These are phyloP conservation scores for Myxozyma geophila DNA, from an alignment of 805 yeast species.

Conservation along the genomic window DNA sequence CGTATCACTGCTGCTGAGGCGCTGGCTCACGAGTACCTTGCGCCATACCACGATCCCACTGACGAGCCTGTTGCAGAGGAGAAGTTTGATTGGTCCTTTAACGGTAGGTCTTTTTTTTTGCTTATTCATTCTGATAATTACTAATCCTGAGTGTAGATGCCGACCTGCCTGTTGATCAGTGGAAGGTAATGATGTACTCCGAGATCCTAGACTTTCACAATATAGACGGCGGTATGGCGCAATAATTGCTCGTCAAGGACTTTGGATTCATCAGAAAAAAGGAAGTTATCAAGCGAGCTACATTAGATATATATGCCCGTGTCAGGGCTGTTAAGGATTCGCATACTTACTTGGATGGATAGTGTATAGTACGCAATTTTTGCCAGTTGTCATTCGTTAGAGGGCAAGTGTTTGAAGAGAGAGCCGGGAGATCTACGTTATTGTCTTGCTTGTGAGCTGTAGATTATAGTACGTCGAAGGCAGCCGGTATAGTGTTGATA, in stretches of 20 bases:
- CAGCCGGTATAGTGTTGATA: too few species aligned
- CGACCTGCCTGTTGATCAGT: conserved; percentile 94
- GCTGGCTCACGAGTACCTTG: conserved; percentile 84
- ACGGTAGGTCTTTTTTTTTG: conserved; percentile 51
- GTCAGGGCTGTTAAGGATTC: background rate
- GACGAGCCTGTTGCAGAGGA: conserved; percentile 95
- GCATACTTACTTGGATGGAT: too few species aligned
- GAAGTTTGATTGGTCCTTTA: conserved; percentile 96
- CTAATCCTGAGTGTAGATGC: conserved; percentile 54
- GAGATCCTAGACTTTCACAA: conserved; percentile 96
- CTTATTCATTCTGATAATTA: background rate
- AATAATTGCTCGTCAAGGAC: background rate
- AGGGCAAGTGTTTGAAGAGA: too few species aligned
- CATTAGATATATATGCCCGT: background rate
- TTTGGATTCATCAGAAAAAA: background rate
- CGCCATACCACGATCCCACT: conserved; percentile 94
- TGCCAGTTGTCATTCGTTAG: too few species aligned
- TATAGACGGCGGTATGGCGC: conserved; percentile 53
- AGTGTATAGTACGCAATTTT: too few species aligned
- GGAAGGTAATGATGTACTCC: conserved; percentile 99
- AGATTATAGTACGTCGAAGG: too few species aligned
- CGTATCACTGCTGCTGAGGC: conserved; percentile 93
- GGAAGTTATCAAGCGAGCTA: too few species aligned
- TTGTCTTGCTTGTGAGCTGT: too few species aligned
- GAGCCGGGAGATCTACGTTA: too few species aligned